Base-by-base conservation (phyloP, 1,139 yeast species). In the Scheffersomyces lignicola region DNA sequence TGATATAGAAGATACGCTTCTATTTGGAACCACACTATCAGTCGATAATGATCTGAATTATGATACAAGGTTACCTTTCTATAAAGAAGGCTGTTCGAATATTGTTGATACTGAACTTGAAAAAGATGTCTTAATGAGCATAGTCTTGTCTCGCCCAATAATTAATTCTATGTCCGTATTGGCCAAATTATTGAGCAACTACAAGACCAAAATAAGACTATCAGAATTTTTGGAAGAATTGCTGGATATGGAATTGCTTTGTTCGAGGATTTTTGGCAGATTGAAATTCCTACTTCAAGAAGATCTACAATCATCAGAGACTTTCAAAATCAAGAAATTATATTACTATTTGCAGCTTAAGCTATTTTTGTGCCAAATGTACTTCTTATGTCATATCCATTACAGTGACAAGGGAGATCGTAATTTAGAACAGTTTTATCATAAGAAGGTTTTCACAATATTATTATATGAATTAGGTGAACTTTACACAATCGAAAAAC, bases 11-110 rank as follows among this genome's bases (percentile, higher is more conserved):
- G 37, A 46, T 20, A 42, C 58, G 2, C 32, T 48, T 18, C 39
- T 37, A 11, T 39, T 43, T 7, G 47, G 51, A 8, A 42, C 43
- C 1, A 24, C 38, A 2, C 29, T 36, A 11, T 31, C 39, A n/a
- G 37, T 38, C 2, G 38, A 40, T 28, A 31, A 32, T 2, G 20
- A 35, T 7, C 20, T 26, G 18, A 49, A 45, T 15, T 49, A 48
- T 25, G 65, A 61, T 36, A 52, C 60, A 2, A 44, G 38, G 20
- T 37, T 55, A 5, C 65, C 65, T 0, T 42, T 26, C 15, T 42
- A 38, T 31, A 40, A 36, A 7, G 41, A 42, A 5, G 57, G 55
- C 3, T 39, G 41, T 11, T 42, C 51, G 7, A 57, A n/a, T 24
- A 24, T 35, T n/a, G 34, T 31, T 7, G 50, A 58, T 31, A 16